Evolutionary conservation across 2,329 filamentous ascomycete species (phyloP), one percentile per base, ranked within the genome.

Genomic region (Fusarium buxicola): DNA sequence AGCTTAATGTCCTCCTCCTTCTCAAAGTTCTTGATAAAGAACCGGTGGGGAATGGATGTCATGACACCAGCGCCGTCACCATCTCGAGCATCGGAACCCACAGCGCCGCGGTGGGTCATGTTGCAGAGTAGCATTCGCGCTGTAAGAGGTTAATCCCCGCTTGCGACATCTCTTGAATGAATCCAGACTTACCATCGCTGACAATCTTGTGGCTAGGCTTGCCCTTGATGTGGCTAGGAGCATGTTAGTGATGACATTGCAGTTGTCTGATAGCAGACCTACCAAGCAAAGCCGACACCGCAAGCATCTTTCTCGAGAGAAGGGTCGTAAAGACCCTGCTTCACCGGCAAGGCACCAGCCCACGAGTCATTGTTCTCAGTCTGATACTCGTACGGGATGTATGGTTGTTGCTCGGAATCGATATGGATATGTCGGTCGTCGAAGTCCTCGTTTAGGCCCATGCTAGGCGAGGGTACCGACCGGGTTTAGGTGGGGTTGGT

Each of bases 21-120:
- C 78, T 92, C 93, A 78, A 98, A 98, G 78, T 98, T 96, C 85
- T 98, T 99, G 76, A 97, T 84, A 78, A 99, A 98, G 84, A 99
- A 98, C 79, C 90, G 93, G 84, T 98, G 94, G 58, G 95, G 95
- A 73, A 99, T 97, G 59, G 94, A 97, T 69, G 94, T 98, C 95
- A 99, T 99, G 75, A 98, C 94, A 86, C 95, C 95, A 72, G 95
- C 95, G 77, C 95, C 95, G 77, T 99, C 95, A 76, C 95, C 95
- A 77, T 99, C 95, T 84, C 95, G 91, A 74, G 93, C 93, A 83
- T 99, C 95, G 60, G 95, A 98, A 71, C 95, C 95, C 72, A 98
- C 94, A 65, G 95, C 95, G 84, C 95, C 95, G 77, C 95, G 91
- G 84, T 99, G 95, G 84, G 95, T 98, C 95, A 99, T 99, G 86